phyloP scores from a whole-genome alignment of 2,329 filamentous ascomycete genomes.

The Apiospora marii region DNA sequence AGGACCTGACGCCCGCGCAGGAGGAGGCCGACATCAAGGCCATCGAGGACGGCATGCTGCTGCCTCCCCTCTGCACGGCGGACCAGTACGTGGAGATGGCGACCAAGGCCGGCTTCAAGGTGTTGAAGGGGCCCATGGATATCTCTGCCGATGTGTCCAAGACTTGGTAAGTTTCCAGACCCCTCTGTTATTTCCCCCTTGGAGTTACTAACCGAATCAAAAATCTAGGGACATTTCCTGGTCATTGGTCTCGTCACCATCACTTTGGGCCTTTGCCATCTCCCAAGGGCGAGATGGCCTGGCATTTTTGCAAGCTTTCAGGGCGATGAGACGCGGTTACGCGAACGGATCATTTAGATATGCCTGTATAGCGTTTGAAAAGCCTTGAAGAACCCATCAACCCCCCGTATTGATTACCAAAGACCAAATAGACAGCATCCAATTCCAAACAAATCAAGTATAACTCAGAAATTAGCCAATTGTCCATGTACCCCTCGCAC shows the following conservation, averaged over 20 bases:
- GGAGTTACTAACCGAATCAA: conserved; percentile 16
- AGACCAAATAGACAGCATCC: conserved; percentile 1
- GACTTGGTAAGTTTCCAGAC: conserved; percentile 57
- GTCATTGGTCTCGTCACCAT: conserved; percentile 65
- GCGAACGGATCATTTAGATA: conserved; percentile 66
- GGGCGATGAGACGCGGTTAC: conserved; percentile 67
- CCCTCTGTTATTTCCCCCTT: not conserved
- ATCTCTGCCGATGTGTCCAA: conserved; percentile 65
- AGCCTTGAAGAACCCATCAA: conserved; percentile 39
- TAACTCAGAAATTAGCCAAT: not conserved
- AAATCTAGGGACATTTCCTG: conserved; percentile 67
- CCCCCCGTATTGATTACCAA: not conserved
- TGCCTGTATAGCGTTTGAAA: conserved; percentile 64
- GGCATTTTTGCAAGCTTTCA: conserved; percentile 67
- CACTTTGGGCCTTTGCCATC: conserved; percentile 67
- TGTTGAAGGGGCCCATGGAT: conserved; percentile 57
- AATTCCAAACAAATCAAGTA: not conserved
- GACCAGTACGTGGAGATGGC: conserved; percentile 61
- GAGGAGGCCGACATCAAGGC: conserved; percentile 61
- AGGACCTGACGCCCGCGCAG: conserved; percentile 49
- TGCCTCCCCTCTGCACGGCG: conserved; percentile 63
- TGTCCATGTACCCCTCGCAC: not conserved
- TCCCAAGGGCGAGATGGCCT: conserved; percentile 67
- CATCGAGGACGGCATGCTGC: conserved; percentile 69
- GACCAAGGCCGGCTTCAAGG: conserved; percentile 54